Conservation (phyloP, 306 rosid species). For the Quercus cerris region DNA sequence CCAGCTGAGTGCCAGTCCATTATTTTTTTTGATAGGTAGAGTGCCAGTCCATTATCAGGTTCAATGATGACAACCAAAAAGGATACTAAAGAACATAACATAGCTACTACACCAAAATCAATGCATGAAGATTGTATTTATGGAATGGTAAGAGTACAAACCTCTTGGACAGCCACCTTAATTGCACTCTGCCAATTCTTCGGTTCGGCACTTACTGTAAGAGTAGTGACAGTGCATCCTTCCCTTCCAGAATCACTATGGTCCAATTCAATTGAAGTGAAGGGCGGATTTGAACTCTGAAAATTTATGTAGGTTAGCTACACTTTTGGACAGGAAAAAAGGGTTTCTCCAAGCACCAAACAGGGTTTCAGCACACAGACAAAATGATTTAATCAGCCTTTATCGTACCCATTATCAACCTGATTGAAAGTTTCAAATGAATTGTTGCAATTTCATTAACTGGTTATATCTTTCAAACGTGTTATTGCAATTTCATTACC, state of each 20-base stretch:
- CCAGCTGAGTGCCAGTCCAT: neutral
- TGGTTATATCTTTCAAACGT: neutral
- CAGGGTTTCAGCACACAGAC: neutral
- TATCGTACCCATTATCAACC: neutral
- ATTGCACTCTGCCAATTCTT: constrained; percentile 91
- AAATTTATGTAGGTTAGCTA: constrained; percentile 28
- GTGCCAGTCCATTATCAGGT: neutral
- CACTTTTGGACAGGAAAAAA: constrained; percentile 19
- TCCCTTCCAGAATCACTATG: constrained; percentile 99
- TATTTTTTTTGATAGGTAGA: neutral
- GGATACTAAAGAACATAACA: neutral
- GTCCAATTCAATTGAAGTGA: constrained; percentile 94
- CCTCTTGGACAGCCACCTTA: constrained; percentile 98
- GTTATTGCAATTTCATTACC: neutral
- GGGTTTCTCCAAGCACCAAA: constrained; percentile 13
- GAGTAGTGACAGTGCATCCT: constrained; percentile 99
- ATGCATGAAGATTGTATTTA: constrained; percentile 8
- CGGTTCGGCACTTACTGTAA: constrained; percentile 93
- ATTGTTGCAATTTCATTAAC: neutral
- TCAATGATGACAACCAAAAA: neutral
- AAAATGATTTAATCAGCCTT: neutral
- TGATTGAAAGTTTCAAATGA: neutral
- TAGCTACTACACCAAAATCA: constrained; percentile 7
- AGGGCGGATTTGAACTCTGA: constrained; percentile 99
- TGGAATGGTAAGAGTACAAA: constrained; percentile 34